Base-by-base conservation (phyloP, 2,329 filamentous ascomycete genomes). In the Scedosporium aurantiacum region DNA sequence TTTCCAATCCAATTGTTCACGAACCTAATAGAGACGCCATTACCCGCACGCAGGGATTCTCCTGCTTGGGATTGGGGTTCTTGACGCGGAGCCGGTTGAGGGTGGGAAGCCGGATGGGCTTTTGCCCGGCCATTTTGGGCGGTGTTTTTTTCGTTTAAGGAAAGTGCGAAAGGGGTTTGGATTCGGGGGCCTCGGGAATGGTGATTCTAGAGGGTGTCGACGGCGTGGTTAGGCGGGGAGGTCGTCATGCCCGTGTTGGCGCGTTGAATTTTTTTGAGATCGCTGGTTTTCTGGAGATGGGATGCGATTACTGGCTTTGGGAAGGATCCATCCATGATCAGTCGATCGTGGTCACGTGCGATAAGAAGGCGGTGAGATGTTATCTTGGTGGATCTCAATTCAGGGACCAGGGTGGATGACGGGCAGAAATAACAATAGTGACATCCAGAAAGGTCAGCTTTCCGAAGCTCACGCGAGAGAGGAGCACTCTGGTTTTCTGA, bases 21-120 rank as follows among this genome's bases (percentile, higher is more conserved):
- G 57, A 74, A 83, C 81, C 76, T 41, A 85, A 76, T 18, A 85
- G 81, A 16, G 78, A 78, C 23, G 79, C 78, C 82, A 85, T 85
- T 71, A 82, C 74, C 56, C 72, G 70, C 58, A 83, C 70, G 68
- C 82, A 85, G 5, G 81, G 80, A 66, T 81, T 81, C 63, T 78
- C 73, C 59, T 74, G 70, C 65, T 74, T 67, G 63, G 74, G 75
- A 71, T 81, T 82, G 21, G 81, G 78, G 63, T 80, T 73, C 68
- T 78, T 77, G 64, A 85, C 80, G 64, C 81, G 81, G 60, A 85
- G 76, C 41, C 70, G 70, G 69, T 79, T 78, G 63, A 86, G 72
- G 1, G 83, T 83, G 63, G 82, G 81, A 1, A 87, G 76, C 55
- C 81, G 81, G 56, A 83, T 82, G 28, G 81, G 76, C 65, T 78